Conservation (phyloP, 2,329 filamentous ascomycete genomes). For the Fusarium annulatum region DNA sequence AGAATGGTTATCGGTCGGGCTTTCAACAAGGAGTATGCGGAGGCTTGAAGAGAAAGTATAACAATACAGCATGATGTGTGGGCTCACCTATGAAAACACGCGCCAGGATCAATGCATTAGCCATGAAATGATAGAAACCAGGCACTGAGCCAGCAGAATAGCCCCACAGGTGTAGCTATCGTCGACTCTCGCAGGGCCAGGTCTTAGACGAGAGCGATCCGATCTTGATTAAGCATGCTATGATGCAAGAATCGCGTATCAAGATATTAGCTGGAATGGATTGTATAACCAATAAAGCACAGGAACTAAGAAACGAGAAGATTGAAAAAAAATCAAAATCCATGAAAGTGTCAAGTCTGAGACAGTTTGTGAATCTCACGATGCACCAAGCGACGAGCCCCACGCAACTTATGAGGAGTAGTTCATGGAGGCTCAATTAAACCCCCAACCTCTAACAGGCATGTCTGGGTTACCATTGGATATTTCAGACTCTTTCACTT, state of each 20-base stretch:
- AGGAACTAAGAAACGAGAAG: background rate
- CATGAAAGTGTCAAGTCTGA: background rate
- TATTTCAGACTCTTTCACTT: background rate
- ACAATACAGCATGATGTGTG: background rate
- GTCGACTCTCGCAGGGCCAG: background rate
- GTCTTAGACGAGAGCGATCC: background rate
- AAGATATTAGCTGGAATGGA: background rate
- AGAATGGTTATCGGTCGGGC: conserved; percentile 93
- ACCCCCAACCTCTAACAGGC: background rate
- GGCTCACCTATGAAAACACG: background rate
- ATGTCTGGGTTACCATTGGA: background rate
- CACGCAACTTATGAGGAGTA: background rate
- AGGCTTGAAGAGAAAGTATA: conserved; percentile 37
- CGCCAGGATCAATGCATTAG: background rate
- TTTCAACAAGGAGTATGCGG: conserved; percentile 86
- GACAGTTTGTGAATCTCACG: background rate
- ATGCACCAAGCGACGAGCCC: background rate
- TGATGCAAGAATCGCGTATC: background rate
- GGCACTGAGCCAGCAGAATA: background rate
- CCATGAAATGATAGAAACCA: background rate
- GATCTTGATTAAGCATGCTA: background rate
- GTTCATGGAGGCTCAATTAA: background rate
- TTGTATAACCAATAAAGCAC: background rate
- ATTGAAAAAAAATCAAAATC: background rate
- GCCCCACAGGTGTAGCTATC: conserved; percentile 15